Percentiles rank a stretch among this genome's conserved stretches.
These are phyloP conservation scores for Trichothecium sympodiale DNA, from an alignment of 2,329 filamentous ascomycete genomes.

Conservation along the genomic window DNA sequence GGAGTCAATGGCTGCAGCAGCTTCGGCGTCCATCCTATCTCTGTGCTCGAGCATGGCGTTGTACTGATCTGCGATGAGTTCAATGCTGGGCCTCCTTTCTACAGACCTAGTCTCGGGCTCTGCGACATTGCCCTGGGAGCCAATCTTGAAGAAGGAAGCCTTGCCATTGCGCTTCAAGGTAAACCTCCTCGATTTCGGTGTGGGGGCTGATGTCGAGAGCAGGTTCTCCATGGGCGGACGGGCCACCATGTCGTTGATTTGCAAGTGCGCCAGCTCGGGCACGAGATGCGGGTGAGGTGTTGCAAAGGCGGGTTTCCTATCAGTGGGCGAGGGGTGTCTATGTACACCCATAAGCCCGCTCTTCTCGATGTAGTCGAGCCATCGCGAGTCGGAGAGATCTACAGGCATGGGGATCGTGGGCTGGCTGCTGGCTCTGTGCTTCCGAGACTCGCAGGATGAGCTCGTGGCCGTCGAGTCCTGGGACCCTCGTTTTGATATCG, in stretches of 20 bases:
- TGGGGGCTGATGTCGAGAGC: background rate
- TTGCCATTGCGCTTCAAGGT: slow-evolving; percentile 20
- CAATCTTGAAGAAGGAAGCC: slow-evolving; percentile 33
- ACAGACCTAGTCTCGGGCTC: slow-evolving; percentile 5
- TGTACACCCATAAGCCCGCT: slow-evolving; percentile 11
- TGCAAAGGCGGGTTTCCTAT: slow-evolving; percentile 2
- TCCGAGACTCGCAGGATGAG: background rate
- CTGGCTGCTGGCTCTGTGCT: background rate
- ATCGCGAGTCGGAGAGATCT: slow-evolving; percentile 22
- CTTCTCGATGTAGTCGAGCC: slow-evolving; percentile 17
- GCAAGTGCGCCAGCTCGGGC: slow-evolving; percentile 26
- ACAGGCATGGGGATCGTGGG: slow-evolving; percentile 13
- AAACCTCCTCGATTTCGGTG: slow-evolving; percentile 3
- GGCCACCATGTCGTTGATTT: background rate
- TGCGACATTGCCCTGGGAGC: slow-evolving; percentile 26
- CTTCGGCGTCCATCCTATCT: slow-evolving; percentile 1
- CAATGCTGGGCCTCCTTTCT: slow-evolving; percentile 23
- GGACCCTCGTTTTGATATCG: slow-evolving; percentile 1
- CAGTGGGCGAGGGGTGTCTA: slow-evolving; percentile 8
- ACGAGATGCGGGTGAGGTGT: slow-evolving; percentile 8
- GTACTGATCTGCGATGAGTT: slow-evolving; percentile 35
- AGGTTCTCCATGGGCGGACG: background rate
- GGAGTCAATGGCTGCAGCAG: background rate
- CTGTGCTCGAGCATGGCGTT: slow-evolving; percentile 24
- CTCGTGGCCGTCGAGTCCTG: background rate